These are phyloP conservation scores for Aspergillus nidulans DNA, from an alignment of 495 filamentous ascomycete genomes.

Conservation along the genomic window DNA sequence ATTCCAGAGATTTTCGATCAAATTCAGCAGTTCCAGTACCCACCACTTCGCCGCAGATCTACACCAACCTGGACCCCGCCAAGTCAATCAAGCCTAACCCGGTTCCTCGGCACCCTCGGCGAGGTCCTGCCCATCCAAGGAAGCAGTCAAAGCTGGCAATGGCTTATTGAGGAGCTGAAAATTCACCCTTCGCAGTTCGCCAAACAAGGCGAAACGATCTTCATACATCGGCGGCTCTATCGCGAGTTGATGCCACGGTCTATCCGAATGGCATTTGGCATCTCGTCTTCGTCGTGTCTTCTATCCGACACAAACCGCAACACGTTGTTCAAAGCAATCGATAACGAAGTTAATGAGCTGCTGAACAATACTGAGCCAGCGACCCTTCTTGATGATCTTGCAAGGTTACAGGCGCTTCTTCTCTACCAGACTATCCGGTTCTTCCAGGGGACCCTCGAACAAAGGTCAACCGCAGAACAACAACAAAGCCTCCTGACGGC, in stretches of 20 bases:
- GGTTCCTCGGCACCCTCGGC: not conserved
- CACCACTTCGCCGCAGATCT: too few relatives aligned
- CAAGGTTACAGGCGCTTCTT: not conserved
- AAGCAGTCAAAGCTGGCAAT: not conserved
- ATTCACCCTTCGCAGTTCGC: not conserved
- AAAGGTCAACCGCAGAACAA: not conserved
- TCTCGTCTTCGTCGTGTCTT: not conserved
- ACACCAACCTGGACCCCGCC: not conserved
- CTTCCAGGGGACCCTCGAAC: not conserved
- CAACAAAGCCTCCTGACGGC: not conserved
- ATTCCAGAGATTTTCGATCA: not conserved
- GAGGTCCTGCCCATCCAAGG: slow-evolving; percentile 1
- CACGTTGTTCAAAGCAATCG: not conserved
- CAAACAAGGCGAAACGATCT: not conserved
- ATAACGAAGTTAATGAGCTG: slow-evolving; percentile 2
- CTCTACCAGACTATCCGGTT: slow-evolving; percentile 7
- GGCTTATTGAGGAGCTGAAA: slow-evolving; percentile 4
- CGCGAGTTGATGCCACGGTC: not conserved
- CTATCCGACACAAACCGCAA: not conserved
- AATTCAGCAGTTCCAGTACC: not conserved
- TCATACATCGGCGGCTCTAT: slow-evolving; percentile 5
- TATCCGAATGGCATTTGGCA: slow-evolving; percentile 4
- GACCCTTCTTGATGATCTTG: not conserved
- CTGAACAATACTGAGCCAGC: not conserved
- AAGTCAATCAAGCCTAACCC: not conserved